Evolutionary conservation across 1,139 yeast genomes (phyloP).

Genomic region (Suhomyces kunorum): DNA sequence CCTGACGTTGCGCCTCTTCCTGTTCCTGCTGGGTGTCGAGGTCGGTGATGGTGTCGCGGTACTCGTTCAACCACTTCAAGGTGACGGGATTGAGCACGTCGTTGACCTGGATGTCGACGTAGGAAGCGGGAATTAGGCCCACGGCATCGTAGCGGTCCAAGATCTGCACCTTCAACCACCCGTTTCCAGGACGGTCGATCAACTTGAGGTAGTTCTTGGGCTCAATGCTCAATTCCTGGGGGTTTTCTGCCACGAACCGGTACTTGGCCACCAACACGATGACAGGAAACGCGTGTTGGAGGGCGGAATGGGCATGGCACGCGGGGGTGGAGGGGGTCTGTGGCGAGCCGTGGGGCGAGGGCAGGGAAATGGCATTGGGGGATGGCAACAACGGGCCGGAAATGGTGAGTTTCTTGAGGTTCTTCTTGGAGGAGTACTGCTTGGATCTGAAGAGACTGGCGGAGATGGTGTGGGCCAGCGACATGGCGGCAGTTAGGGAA

Average conservation of each 20-base stretch:
- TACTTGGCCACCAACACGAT: constrained; percentile 21
- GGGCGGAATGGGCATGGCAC: neutral
- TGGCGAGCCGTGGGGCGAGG: constrained; percentile 6
- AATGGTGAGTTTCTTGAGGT: constrained; percentile 32
- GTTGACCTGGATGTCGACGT: constrained; percentile 27
- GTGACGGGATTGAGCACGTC: constrained; percentile 23
- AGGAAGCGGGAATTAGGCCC: constrained; percentile 28
- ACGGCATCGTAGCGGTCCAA: constrained; percentile 21
- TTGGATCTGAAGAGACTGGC: constrained; percentile 32
- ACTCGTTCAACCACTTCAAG: constrained; percentile 21
- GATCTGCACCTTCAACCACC: constrained; percentile 27
- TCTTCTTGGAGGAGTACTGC: constrained; percentile 29
- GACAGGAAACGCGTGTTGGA: constrained; percentile 13
- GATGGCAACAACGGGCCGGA: constrained; percentile 27
- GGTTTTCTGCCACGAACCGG: constrained; percentile 20
- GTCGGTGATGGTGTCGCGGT: constrained; percentile 10
- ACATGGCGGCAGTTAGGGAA: neutral
- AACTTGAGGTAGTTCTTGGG: constrained; percentile 24
- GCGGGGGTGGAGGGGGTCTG: constrained; percentile 10
- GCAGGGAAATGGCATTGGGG: constrained; percentile 8
- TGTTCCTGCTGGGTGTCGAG: constrained; percentile 9
- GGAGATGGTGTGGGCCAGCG: constrained; percentile 23
- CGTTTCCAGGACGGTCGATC: constrained; percentile 27
- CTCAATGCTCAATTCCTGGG: constrained; percentile 20
- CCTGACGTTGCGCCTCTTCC: constrained; percentile 2